Evolutionary conservation across 805 yeast genomes (phyloP), one percentile per base, ranked within the genome.

Genomic region (Lipomyces kockii): DNA sequence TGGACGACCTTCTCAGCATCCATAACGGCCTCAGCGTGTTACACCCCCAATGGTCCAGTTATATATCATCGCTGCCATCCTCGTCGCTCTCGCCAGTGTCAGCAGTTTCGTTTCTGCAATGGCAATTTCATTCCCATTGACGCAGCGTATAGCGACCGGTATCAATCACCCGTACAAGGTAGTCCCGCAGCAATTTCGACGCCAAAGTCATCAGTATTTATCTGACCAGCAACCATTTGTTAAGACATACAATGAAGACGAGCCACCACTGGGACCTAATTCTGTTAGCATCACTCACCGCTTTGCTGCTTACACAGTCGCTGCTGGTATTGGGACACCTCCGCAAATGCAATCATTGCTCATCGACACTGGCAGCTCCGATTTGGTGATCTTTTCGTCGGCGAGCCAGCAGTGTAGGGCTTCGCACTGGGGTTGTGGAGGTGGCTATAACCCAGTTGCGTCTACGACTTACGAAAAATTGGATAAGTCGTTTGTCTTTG

Each of bases 311-410:
- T 68, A 66, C 55, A 67, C 71, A 2, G 55, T 68, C 57, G 46
- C 58, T 8, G 64, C 63, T 49, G 68, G 61, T 7, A 63, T 69
- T 27, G 72, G 72, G 14, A 64, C 65, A 0, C 72, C 72, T 7
- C 64, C 71, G 32, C 72, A 69, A 43, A 37, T 32, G 59, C 72
- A 69, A 52, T 57, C 65, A 2, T 43, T 68, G 34, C 68, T 68
- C 29, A 53, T 68, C 39, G 71, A 68, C 60, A 68, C 71, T 2
- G 71, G 68, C 6, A 63, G 69, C 11, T 32, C 67, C 8, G 70
- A 66, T 25, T 11, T 63, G 53, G 60, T 68, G 17, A 60, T 68
- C 20, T 68, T 60, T 46, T 60, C 67, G 7, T 46, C 71, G 9
- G 8, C 71, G 12, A 58, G 64, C 37, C 54, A 54, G 25, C 71